Evolutionary conservation across 2,329 filamentous ascomycete genomes (phyloP).

Genomic region (Penicillium glabrum): DNA sequence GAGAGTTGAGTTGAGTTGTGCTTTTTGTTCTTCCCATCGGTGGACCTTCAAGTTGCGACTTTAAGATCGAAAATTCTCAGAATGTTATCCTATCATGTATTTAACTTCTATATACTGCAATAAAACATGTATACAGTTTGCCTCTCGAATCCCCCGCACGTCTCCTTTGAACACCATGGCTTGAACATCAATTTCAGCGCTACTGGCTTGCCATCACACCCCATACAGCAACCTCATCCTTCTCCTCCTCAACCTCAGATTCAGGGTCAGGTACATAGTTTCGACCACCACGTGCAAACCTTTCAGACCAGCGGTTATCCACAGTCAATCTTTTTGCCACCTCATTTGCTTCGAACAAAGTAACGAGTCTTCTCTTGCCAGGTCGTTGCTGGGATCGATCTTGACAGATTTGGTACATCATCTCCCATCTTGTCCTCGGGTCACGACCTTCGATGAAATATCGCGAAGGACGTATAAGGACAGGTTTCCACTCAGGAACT

Average conservation of each 20-base stretch:
- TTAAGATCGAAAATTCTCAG: no score
- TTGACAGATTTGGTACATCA: constrained; percentile 40
- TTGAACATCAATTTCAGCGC: not conserved
- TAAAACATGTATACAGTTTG: no score
- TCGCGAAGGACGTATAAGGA: not conserved
- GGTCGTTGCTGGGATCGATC: constrained; percentile 23
- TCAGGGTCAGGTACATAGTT: not conserved
- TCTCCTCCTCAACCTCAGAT: not conserved
- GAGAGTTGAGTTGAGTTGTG: no score
- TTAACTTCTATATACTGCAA: no score
- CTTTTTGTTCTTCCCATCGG: no score
- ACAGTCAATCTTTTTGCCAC: constrained; percentile 53
- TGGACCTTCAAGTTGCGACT: no score
- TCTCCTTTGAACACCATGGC: not conserved
- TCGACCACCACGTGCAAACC: not conserved
- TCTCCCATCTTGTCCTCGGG: constrained; percentile 5
- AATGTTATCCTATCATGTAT: no score
- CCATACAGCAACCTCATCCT: not conserved
- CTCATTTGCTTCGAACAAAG: constrained; percentile 61
- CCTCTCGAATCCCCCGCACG: no score
- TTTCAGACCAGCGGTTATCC: not conserved
- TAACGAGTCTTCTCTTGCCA: constrained; percentile 55
- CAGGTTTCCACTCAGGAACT: not conserved
- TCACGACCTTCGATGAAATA: constrained; percentile 11
- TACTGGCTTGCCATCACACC: not conserved